Evolutionary conservation across 2,329 filamentous ascomycete species (phyloP).

Genomic region (Penicillium sp.): DNA sequence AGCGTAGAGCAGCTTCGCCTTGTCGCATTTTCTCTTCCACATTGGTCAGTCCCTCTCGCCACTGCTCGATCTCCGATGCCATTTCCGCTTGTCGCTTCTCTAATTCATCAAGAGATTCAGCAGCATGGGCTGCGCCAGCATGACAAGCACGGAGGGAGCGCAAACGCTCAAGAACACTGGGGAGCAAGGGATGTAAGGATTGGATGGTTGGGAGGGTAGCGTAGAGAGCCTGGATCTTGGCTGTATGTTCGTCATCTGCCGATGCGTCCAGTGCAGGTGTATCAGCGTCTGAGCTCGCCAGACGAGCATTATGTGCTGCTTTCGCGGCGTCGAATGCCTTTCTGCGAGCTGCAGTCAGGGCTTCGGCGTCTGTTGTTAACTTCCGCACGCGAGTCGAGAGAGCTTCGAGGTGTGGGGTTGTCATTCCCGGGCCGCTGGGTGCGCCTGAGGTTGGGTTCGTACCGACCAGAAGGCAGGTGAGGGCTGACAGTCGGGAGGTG

Average conservation of each 20-base stretch:
- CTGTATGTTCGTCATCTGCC: slow-evolving; percentile 69
- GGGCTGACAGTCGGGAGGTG: slow-evolving; percentile 74
- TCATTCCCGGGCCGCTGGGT: slow-evolving; percentile 28
- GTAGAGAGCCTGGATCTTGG: slow-evolving; percentile 91
- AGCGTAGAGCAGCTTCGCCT: slow-evolving; percentile 68
- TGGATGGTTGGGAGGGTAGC: slow-evolving; percentile 87
- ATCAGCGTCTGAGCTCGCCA: slow-evolving; percentile 32
- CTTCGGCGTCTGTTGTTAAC: slow-evolving; percentile 47
- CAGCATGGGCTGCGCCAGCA: slow-evolving; percentile 79
- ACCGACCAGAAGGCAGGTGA: slow-evolving; percentile 55
- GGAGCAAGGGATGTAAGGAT: slow-evolving; percentile 78
- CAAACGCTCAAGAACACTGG: slow-evolving; percentile 80
- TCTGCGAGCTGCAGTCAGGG: slow-evolving; percentile 45
- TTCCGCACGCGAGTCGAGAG: slow-evolving; percentile 46
- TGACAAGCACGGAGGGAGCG: slow-evolving; percentile 83
- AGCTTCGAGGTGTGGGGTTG: slow-evolving; percentile 46
- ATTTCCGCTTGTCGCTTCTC: slow-evolving; percentile 81
- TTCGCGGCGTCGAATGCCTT: slow-evolving; percentile 46
- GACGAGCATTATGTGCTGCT: slow-evolving; percentile 42
- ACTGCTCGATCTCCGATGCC: slow-evolving; percentile 79
- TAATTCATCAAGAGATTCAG: slow-evolving; percentile 72
- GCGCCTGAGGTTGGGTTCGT: slow-evolving; percentile 31
- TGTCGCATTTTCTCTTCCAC: slow-evolving; percentile 74
- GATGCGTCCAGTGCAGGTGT: slow-evolving; percentile 29
- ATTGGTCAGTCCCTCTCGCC: slow-evolving; percentile 77